These are phyloP conservation scores for Dioscorea dumetorum DNA, from an alignment of 106 monocot genomes.

Conservation along the genomic window DNA sequence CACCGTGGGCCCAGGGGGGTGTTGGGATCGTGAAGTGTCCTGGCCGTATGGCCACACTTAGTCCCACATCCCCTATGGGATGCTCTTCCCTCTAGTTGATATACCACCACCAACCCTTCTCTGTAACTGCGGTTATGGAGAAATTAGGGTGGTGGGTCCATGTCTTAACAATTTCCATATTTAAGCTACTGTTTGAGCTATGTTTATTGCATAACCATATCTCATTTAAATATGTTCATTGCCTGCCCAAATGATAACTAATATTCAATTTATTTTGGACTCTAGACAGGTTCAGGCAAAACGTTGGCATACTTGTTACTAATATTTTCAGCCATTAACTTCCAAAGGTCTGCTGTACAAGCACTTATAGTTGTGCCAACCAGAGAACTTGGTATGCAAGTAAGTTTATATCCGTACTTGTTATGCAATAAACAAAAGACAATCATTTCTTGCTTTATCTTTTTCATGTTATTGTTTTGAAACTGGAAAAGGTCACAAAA, in stretches of 20 bases:
- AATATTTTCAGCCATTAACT: slow-evolving; percentile 67
- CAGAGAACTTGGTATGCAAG: slow-evolving; percentile 99
- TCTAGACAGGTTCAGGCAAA: slow-evolving; percentile 99
- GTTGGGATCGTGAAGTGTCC: too few relatives aligned
- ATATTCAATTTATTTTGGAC: slow-evolving; percentile 1
- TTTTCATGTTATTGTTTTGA: slow-evolving; percentile 5
- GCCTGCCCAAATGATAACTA: neutral
- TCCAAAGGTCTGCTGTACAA: slow-evolving; percentile 75
- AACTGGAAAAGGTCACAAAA: slow-evolving; percentile 63
- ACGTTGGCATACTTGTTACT: slow-evolving; percentile 82
- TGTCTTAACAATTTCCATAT: too few relatives aligned
- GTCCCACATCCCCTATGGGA: too few relatives aligned
- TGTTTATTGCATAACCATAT: too few relatives aligned
- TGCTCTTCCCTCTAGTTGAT: too few relatives aligned
- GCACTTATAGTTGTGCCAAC: slow-evolving; percentile 89
- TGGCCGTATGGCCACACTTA: too few relatives aligned
- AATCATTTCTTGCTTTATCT: slow-evolving; percentile 1
- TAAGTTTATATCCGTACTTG: slow-evolving; percentile 16
- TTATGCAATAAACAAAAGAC: neutral
- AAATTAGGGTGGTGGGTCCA: too few relatives aligned
- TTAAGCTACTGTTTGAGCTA: too few relatives aligned
- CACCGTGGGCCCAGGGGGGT: too few relatives aligned
- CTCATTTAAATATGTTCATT: too few relatives aligned
- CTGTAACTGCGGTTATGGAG: too few relatives aligned
- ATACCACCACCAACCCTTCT: too few relatives aligned